Evolutionary conservation across 2,329 filamentous ascomycete genomes (phyloP), one percentile per base, ranked within the genome.

Genomic region (Epichloe bromicola): DNA sequence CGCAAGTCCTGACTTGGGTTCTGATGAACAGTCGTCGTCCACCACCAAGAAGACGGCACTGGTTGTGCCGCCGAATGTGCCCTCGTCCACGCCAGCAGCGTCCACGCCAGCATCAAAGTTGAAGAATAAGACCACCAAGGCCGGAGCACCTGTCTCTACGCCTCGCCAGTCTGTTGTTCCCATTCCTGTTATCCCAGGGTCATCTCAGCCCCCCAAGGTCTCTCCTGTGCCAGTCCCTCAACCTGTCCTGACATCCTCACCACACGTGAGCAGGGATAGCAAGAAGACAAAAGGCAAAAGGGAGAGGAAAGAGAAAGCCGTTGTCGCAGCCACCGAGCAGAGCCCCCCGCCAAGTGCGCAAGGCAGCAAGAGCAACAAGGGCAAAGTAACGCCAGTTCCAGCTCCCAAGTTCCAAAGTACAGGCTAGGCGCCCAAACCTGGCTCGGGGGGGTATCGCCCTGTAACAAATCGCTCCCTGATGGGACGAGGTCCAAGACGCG

Each of bases 1-100:
- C 37, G 61, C 56, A 19, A 69, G 67, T 56, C 65, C 62, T 5
- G 67, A 67, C 44, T 58, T 67, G 8, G 65, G 65, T 33, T 65
- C 63, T 4, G 63, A 63, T 41, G 54, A 59, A 15, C 57, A 59
- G 5, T 58, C 59, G 34, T 46, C 51, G 11, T 50, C 55, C 33
- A 50, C 54, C 7, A 38, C 4, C 12, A 65, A 64, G 59, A 66
- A 65, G 56, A 57, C 63, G 45, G 67, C 65, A 5, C 62, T 63
- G 6, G 54, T 68, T 2, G 59, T 58, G 7, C 61, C 67, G 19
- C 67, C 67, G 2, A 55, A 53, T 3, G 44, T 68, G 3, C 65
- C 64, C 17, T 55, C 53, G 15, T 41, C 45, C 19, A 34, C 54
- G 19, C 36, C 56, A 19, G 53, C 57, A 12, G 55, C 57, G n/a